Evolutionary conservation across 1,284 basidiomycete species (phyloP), one percentile per base, ranked within the genome.

Genomic region (Boletus hoseneyae): DNA sequence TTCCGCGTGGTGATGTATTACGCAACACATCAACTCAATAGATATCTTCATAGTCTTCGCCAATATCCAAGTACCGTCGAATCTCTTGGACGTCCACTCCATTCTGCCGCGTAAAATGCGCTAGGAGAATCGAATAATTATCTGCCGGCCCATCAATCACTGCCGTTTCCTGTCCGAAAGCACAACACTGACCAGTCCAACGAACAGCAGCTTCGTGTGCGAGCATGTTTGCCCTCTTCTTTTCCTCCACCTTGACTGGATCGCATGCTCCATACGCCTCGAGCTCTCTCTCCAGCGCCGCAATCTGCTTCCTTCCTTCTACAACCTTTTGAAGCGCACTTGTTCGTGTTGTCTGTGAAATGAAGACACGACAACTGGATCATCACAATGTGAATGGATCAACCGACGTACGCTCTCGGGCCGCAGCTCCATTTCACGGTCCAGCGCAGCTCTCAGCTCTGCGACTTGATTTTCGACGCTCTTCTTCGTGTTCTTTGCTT

Each of bases 261-360:
- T 94, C 90, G 54, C 88, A 91, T 8, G 87, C 85, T 39, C 88
- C 88, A 59, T 90, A 92, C 37, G 82, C 80, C 13, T 72, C 74
- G 2, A 93, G 77, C 65, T 94, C 90, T 6, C 71, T 69, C 58
- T 87, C 79, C 38, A 92, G 73, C n/a, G 69, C 71, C 2, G 64
- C 69, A 2, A 86, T 72, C 54, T 84, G 74, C 54, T 75, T 73
- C 61, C 79, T 82, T 48, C 82, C 69, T 3, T 64, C 60, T 1
- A 66, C 61, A 25, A 91, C 74, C 40, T 70, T 70, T 9, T 71
- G 70, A 32, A 93, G 71, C 1, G 75, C 65, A 18, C 65, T 63
- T 0, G 69, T 63, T 55, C 90, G 80, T 35, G 75, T 70, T n/a
- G 72, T 72, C 90, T 93, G 61, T 10, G 13, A 23, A 10, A 25